Conservation (phyloP, 2,329 filamentous ascomycete species). For the Cytospora paraplurivora region DNA sequence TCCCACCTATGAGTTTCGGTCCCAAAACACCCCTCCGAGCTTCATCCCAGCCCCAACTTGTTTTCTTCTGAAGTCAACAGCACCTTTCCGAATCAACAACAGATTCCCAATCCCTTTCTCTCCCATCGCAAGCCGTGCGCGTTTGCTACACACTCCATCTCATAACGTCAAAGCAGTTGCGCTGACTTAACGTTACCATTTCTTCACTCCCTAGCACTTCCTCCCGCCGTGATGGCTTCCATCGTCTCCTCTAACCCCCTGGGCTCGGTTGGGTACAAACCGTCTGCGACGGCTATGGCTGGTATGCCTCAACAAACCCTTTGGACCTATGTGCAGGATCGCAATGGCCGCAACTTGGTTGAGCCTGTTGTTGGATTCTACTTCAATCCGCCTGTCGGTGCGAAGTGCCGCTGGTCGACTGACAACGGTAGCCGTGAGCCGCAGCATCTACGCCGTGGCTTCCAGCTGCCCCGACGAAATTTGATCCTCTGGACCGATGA, state of each 20-base stretch:
- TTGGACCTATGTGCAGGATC: constrained; percentile 21
- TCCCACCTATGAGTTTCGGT: background rate
- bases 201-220: background rate
- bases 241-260: constrained; percentile 37
- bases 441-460: constrained; percentile 10
- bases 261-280: background rate
- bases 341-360: constrained; percentile 12
- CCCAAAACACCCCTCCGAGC: constrained; percentile 3
- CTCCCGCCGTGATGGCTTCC: constrained; percentile 15
- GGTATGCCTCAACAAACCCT: constrained; percentile 2
- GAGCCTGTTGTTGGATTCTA: constrained; percentile 30
- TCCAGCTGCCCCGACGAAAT: constrained; percentile 4
- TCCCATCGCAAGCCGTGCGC: constrained; percentile 12
- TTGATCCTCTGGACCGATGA: constrained; percentile 19
- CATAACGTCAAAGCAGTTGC: constrained; percentile 12
- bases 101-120: background rate
- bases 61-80: constrained; percentile 1
- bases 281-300: constrained; percentile 3
- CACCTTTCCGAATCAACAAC: background rate
- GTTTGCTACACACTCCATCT: constrained; percentile 11
- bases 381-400: constrained; percentile 19
- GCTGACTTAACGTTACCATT: constrained; percentile 7
- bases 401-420: constrained; percentile 30
- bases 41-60: constrained; percentile 11
- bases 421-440: constrained; percentile 16